These are phyloP conservation scores for Thalassiosira ordinaria DNA, from an alignment of 352 stramenopile species.

Conservation along the genomic window DNA sequence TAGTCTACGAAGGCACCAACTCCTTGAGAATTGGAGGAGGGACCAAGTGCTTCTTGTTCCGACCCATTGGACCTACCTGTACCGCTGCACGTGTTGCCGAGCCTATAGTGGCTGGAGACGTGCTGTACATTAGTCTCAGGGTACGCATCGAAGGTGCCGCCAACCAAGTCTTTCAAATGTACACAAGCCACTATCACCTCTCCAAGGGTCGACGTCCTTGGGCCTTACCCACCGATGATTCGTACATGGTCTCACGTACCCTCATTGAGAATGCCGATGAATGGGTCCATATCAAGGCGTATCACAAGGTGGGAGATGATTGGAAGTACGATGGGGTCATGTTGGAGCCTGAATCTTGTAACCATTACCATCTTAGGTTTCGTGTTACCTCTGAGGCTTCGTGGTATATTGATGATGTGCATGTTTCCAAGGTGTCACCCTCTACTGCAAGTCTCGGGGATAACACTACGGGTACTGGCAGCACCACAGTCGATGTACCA, in stretches of 20 bases:
- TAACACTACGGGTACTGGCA: neutral
- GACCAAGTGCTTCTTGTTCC: conserved; percentile 42
- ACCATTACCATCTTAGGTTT: conserved; percentile 53
- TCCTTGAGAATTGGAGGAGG: conserved; percentile 25
- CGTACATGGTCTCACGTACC: conserved; percentile 38
- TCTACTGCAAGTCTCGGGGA: neutral
- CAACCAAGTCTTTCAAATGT: conserved; percentile 47
- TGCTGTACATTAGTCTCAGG: conserved; percentile 37
- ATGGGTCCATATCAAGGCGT: conserved; percentile 34
- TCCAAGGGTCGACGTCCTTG: conserved; percentile 21
- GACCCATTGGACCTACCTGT: conserved; percentile 35
- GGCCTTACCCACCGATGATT: conserved; percentile 34
- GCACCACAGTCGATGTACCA: neutral
- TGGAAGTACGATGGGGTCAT: conserved; percentile 36
- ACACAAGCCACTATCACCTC: conserved; percentile 36
- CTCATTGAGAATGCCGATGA: conserved; percentile 25
- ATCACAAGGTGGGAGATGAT: conserved; percentile 44
- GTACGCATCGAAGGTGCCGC: conserved; percentile 16
- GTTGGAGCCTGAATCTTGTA: conserved; percentile 29
- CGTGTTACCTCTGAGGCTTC: conserved; percentile 1
- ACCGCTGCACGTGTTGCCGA: conserved; percentile 2
- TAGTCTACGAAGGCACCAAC: conserved; percentile 22
- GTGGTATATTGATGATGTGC: conserved; percentile 49
- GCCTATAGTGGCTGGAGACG: conserved; percentile 35
- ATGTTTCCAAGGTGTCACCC: conserved; percentile 24